These are phyloP conservation scores for Colletotrichum eremochloae DNA, from an alignment of 2,329 filamentous ascomycete genomes.

Conservation along the genomic window DNA sequence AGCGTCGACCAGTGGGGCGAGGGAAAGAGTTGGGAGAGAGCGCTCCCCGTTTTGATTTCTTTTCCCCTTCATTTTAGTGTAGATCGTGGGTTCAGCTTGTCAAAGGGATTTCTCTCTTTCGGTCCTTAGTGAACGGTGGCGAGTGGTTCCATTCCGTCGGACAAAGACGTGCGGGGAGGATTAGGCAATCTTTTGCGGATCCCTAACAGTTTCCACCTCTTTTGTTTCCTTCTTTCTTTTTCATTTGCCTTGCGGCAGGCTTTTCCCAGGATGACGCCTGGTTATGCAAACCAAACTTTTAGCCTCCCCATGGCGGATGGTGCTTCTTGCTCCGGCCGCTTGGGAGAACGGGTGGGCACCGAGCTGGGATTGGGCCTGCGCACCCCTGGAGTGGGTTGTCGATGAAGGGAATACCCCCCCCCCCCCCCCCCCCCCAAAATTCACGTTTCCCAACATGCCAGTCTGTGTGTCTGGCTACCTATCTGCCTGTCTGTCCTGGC, in stretches of 20 bases:
- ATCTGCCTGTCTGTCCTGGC: too few relatives aligned
- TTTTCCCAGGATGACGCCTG: neutral
- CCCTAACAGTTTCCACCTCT: neutral
- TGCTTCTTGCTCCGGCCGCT: conserved; percentile 1
- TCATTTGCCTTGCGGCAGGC: neutral
- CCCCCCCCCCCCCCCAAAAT: neutral
- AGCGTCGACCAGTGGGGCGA: too few relatives aligned
- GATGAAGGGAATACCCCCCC: neutral
- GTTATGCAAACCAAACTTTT: neutral
- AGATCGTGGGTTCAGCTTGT: neutral
- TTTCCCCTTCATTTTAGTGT: neutral
- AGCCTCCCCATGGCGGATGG: neutral
- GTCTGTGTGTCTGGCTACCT: too few relatives aligned
- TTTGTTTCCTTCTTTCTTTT: neutral
- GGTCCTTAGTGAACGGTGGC: neutral
- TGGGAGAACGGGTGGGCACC: neutral
- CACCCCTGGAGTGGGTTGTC: neutral
- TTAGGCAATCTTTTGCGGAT: neutral
- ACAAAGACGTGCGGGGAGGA: neutral
- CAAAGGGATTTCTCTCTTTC: neutral
- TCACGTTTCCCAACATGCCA: neutral
- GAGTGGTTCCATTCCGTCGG: neutral
- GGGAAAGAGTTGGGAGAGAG: neutral
- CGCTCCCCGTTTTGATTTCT: too few relatives aligned
- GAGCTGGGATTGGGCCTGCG: neutral